Conservation (phyloP, 345 rosid species). For the Aurinia saxatilis region DNA sequence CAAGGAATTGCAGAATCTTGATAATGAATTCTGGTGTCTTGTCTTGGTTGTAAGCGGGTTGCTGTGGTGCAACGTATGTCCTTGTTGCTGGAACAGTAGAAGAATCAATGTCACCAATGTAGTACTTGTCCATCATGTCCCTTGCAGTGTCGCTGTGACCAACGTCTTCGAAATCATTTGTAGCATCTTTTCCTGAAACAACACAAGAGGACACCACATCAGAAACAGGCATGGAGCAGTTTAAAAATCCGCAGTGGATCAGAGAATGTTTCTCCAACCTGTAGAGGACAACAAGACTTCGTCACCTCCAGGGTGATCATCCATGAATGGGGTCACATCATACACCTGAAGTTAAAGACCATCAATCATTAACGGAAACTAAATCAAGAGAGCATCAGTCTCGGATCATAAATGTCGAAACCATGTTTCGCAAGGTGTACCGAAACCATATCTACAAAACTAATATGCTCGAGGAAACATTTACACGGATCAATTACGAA, state of each 20-base stretch:
- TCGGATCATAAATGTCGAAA: no score
- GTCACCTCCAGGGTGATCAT: conserved; percentile 99
- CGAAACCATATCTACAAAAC: no score
- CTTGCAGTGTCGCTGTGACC: conserved; percentile 95
- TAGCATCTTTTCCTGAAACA: conserved; percentile 77
- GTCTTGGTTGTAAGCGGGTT: conserved; percentile 40
- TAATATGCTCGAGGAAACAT: no score
- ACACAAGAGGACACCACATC: neutral
- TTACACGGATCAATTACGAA: neutral
- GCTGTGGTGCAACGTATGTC: conserved; percentile 42
- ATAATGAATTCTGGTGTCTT: conserved; percentile 58
- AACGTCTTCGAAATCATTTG: conserved; percentile 86
- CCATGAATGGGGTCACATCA: conserved; percentile 94
- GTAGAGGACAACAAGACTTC: conserved; percentile 90
- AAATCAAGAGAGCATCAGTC: neutral
- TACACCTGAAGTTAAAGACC: conserved; percentile 49
- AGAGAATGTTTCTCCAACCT: conserved; percentile 28
- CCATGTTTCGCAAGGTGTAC: no score
- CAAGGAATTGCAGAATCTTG: conserved; percentile 81
- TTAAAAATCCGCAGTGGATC: neutral
- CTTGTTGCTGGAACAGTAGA: conserved; percentile 55
- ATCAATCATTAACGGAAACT: neutral
- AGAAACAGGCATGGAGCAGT: neutral
- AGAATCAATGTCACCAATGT: conserved; percentile 66
- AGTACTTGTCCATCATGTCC: conserved; percentile 66